These are phyloP conservation scores for Linum usitatissimum DNA, from an alignment of 345 rosid species.

Conservation along the genomic window DNA sequence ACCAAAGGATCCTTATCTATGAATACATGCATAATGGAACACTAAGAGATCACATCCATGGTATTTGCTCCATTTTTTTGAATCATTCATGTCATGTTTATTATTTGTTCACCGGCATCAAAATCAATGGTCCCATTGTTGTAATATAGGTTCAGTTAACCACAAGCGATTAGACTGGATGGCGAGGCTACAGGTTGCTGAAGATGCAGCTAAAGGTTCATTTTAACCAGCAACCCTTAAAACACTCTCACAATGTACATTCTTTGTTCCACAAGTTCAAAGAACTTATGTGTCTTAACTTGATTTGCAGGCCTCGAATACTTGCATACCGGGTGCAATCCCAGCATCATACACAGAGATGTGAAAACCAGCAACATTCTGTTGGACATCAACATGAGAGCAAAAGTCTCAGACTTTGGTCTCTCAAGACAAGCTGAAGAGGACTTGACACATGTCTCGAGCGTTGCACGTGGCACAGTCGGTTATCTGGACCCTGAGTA, in stretches of 20 bases:
- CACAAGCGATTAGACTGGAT: constrained; percentile 61
- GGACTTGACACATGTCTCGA: constrained; percentile 81
- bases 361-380: constrained; percentile 94
- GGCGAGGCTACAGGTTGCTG: constrained; percentile 66
- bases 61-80: constrained; percentile 22
- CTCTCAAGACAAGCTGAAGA: constrained; percentile 94
- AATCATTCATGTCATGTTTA: background rate
- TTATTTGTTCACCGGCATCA: constrained; percentile 2
- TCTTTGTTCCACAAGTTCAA: constrained; percentile 2
- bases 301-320: constrained; percentile 78
- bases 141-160: constrained; percentile 45
- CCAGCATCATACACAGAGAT: constrained; percentile 90
- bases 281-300: constrained; percentile 6
- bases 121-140: background rate
- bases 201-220: constrained; percentile 93
- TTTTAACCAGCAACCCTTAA: background rate
- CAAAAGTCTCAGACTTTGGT: constrained; percentile 94
- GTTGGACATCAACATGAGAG: constrained; percentile 83
- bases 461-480: constrained; percentile 85
- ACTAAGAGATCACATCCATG: constrained; percentile 68
- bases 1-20: constrained; percentile 59
- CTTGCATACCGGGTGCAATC: constrained; percentile 91
- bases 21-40: constrained; percentile 98
- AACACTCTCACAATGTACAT: constrained; percentile 11
- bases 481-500: constrained; percentile 99